phyloP scores from a whole-genome alignment of 2,329 filamentous ascomycete genomes.

The Paecilomyces dactylethromorphus region DNA sequence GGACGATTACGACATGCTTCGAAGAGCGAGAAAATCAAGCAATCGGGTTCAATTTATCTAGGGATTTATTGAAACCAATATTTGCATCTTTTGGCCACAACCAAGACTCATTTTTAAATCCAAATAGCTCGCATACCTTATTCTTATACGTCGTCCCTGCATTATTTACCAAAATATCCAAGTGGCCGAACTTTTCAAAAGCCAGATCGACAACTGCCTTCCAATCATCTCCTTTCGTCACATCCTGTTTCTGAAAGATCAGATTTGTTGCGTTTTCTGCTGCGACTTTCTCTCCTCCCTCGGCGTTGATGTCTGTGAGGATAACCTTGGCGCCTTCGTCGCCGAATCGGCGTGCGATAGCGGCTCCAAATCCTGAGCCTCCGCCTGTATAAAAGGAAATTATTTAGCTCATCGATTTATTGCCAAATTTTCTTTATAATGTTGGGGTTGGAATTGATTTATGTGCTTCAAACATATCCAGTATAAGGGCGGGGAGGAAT shows the following conservation, averaged over 20 bases:
- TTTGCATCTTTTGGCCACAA: background rate
- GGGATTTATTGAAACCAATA: background rate
- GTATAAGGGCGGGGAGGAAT: background rate
- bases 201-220: constrained; percentile 20
- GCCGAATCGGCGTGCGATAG: constrained; percentile 32
- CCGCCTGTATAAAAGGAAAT: constrained; percentile 20
- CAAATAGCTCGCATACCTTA: constrained; percentile 20
- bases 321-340: constrained; percentile 37
- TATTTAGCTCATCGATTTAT: background rate
- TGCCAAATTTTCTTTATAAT: background rate
- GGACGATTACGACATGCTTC: too few relatives aligned
- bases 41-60: background rate
- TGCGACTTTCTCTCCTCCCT: constrained; percentile 25
- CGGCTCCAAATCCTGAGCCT: constrained; percentile 38
- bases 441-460: background rate
- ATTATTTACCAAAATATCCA: constrained; percentile 44
- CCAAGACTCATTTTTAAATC: background rate
- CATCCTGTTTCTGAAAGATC: constrained; percentile 28
- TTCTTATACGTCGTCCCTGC: constrained; percentile 38
- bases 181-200: constrained; percentile 22
- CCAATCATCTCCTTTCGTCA: constrained; percentile 29
- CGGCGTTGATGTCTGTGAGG: constrained; percentile 34
- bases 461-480: background rate
- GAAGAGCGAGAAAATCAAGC: background rate
- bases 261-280: constrained; percentile 21